A percentile compares a stretch with the other conserved stretches of the same genome.
phyloP scores from a whole-genome alignment of 768 basidiomycete species.

The Panaeolus papilionaceus region DNA sequence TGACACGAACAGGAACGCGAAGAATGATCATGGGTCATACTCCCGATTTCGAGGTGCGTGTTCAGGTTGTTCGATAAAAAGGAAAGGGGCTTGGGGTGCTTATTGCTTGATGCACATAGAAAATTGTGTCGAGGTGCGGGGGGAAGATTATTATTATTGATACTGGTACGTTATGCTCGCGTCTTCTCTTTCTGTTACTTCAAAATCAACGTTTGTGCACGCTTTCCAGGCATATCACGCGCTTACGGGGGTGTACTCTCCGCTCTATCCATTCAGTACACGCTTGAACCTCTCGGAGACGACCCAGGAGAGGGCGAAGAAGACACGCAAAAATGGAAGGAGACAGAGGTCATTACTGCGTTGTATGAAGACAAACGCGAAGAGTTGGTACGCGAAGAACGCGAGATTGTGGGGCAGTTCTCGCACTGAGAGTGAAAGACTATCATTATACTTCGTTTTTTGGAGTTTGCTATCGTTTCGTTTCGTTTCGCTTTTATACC shows the following conservation, averaged over 20 bases:
- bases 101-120: constrained; percentile 39
- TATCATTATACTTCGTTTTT: neutral
- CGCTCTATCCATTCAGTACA: constrained; percentile 87
- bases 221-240: constrained; percentile 78
- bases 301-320: constrained; percentile 23
- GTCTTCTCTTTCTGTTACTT: neutral
- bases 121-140: constrained; percentile 84
- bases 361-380: constrained; percentile 62
- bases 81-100: no score
- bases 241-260: constrained; percentile 93
- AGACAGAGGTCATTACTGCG: constrained; percentile 70
- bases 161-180: constrained; percentile 59
- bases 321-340: constrained; percentile 53
- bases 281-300: constrained; percentile 63
- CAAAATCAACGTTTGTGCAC: no score
- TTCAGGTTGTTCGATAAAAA: neutral
- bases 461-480: neutral
- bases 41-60: constrained; percentile 76
- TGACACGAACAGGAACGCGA: constrained; percentile 78
- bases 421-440: constrained; percentile 11
- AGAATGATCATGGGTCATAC: constrained; percentile 98
- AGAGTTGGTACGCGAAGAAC: constrained; percentile 52
- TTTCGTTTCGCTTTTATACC: neutral
- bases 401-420: constrained; percentile 53
- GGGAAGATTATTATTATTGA: constrained; percentile 96